phyloP scores from a whole-genome alignment of 805 yeast genomes.

The Barnettozyma sp. region DNA sequence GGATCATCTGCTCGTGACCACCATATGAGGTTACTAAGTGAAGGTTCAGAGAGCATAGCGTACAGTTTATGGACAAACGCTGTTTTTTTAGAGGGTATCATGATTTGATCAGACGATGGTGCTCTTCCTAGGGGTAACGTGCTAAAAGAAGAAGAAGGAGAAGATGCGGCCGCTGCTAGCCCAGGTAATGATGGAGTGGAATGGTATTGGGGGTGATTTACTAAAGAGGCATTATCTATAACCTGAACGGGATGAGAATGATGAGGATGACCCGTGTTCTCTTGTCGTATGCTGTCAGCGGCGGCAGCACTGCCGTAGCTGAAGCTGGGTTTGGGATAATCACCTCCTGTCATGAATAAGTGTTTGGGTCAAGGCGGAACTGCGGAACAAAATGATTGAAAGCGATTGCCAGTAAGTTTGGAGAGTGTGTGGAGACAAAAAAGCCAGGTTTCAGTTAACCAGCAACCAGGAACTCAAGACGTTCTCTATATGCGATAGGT shows the following conservation, averaged over 20 bases:
- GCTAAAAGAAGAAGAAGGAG: too few species aligned
- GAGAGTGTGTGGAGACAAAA: too few species aligned
- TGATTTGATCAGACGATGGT: background rate
- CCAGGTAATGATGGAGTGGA: background rate
- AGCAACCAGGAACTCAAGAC: too few species aligned
- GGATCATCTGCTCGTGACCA: conserved; percentile 43
- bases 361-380: too few species aligned
- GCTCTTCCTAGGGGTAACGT: background rate
- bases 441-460: too few species aligned
- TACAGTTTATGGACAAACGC: conserved; percentile 62
- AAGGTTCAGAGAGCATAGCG: conserved; percentile 52
- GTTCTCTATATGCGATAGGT: too few species aligned
- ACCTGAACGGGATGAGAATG: background rate
- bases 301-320: background rate
- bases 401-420: too few species aligned
- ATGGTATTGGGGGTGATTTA: too few species aligned
- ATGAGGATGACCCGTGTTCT: too few species aligned
- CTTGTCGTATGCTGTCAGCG: background rate
- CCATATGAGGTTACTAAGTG: conserved; percentile 52
- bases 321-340: background rate
- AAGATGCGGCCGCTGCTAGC: too few species aligned
- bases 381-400: too few species aligned
- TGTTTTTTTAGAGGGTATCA: conserved; percentile 15
- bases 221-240: background rate
- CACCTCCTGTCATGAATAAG: too few species aligned